Base-by-base conservation (phyloP, 169 alveolate species). In the Plasmodium gaboni region DNA sequence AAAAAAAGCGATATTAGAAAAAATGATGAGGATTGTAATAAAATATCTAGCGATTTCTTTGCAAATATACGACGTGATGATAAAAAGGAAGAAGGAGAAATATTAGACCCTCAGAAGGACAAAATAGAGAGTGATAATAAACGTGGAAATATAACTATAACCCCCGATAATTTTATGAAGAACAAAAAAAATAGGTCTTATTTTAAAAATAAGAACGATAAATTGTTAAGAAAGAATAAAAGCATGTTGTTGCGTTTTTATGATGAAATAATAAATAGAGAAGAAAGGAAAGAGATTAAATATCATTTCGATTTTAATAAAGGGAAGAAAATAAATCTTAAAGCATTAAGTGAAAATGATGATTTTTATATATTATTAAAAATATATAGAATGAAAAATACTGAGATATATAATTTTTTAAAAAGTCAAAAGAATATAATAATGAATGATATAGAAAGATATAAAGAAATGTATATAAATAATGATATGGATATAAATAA, bases 311-410 rank as follows among this genome's bases (percentile, higher is more conserved):
- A 86, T 46, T 60, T 86, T 86, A 28, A 76, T 13, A 48, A 28
- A 22, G 76, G 69, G 19, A 71, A 86, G 51, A 86, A 86, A 72
- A 72, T 86, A 13, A 69, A 86, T 60, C 70, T 86, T n/a, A 86
- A 86, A 71, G 19, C 76, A 19, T 32, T 86, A 86, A 71, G 76
- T 15, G 69, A 86, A 44, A 71, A 76, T 61, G 92, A 86, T 32
- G 72, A 86, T 86, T 86, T 86, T 71, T 71, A 69, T 55, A 53
- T 86, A 38, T 64, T 86, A 38, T 73, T 86, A 55, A 86, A 70
- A 60, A 44, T 86, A 15, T 86, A 71, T 65, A 86, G 63, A 86
- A 86, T 86, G 92, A 86, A 86, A 44, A 86, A 86, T 70, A 46
- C 9, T 5, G 92, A 86, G 22, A 86, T 86, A 19, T 86, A 70